Base-by-base conservation (phyloP, 2,329 filamentous ascomycete genomes). In the Westerdykella aurantiaca region DNA sequence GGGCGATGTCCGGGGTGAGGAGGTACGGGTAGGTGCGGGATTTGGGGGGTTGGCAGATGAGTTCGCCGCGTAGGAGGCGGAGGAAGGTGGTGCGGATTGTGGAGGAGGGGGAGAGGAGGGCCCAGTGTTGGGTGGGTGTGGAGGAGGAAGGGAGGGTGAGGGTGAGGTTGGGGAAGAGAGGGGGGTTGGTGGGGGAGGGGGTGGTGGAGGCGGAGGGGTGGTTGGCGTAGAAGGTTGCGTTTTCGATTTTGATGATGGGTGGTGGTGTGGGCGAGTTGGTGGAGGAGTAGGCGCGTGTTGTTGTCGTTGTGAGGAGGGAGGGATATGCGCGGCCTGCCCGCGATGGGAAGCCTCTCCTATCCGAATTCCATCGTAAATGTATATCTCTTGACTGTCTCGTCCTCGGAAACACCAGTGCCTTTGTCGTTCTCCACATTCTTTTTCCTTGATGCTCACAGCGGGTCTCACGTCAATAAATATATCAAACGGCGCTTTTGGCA, bases 1-100 rank as follows among this genome's bases (percentile, higher is more conserved):
- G 47, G 2, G 78, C 70, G 6, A 88, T 76, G 5, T 77, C 74
- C 38, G 79, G 75, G 2, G 77, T 80, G 12, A 83, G 77, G 2
- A 97, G 77, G 61, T 85, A 86, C 0, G 93, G 93, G 61, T 83
- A 96, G 6, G 82, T 81, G 37, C 90, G 79, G 1, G 87, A 84
- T 4, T 74, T 77, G 0, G 89, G 84, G 4, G 91, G 91, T 6
- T 86, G 72, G 61, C 82, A 86, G 25, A 95, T 71, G 52, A 90
- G 77, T 45, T 84, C 78, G 7, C 90, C 91, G 25, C 82, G 76
- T 9, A 97, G 72, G 16, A 91, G 72, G 47, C 95, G 80, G 3
- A 97, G 75, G 44, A 98, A 83, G 0, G 85, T 85, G 0, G 89
- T 94, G 63, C 91, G 87, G 1, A 86, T 86, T 1, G 83, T 79